Base-by-base conservation (phyloP, 345 rosid species). In the Lepidium africanum region DNA sequence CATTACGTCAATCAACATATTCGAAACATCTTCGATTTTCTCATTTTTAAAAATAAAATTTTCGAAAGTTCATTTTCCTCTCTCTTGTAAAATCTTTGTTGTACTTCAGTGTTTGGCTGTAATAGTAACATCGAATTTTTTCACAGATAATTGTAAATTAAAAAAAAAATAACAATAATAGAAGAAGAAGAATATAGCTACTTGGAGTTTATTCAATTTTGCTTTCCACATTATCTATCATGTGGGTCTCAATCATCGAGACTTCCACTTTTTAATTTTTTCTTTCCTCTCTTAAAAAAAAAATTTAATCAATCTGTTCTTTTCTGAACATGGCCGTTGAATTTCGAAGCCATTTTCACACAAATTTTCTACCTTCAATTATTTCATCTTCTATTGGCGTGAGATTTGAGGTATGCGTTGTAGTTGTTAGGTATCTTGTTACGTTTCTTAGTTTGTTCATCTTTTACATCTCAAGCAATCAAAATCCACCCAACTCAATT, bases 341-440 rank as follows among this genome's bases (percentile, higher is more conserved):
- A 75, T 69, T 56, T 63, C 61, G 43, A 40, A 63, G 70, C 66
- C 78, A 69, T 65, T 55, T 75, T 75, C 55, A 56, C 75, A 69
- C 48, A 39, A 69, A 69, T 62, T 55, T 38, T 53, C 64, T 61
- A 54, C 27, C 73, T 47, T 74, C 78, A 67, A 74, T 75, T 62
- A 75, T 75, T 69, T 38, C 57, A 10, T 61, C 69, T 56, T 63
- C 52, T 25, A 53, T 66, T 82, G 81, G 83, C 86, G 83, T 85
- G 73, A 82, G 81, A 64, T 59, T 73, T 68, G 74, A 79, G 79
- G 72, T 77, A 77, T 70, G 75, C 58, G 60, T 6, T 19, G 11
- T 30, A 30, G 33, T n/a, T 55, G 65, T 69, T 77, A 65, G 77
- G 81, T 77, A 65, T 14, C 63, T 33, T 61, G 67, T 67, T 58